A percentile compares a stretch with the other conserved stretches of the same genome.
These are phyloP conservation scores for Auxenochlorella pyrenoidosa DNA, from an alignment of 139 green algal genomes.

Conservation along the genomic window DNA sequence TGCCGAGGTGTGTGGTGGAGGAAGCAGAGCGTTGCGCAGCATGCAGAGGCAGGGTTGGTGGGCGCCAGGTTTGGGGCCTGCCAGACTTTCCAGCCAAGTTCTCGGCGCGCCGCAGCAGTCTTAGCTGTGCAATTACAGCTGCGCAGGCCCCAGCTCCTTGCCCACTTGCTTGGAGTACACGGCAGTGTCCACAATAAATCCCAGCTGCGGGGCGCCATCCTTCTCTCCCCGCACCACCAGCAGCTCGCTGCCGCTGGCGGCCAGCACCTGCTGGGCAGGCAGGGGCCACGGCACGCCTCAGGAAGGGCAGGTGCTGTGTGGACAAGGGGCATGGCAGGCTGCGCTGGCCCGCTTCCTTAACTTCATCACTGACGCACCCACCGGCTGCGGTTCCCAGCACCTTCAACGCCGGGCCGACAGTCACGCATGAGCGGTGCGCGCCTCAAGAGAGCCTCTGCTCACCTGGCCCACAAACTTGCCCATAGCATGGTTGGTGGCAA, in stretches of 20 bases:
- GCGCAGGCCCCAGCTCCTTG: neutral
- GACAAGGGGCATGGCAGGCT: too few relatives aligned
- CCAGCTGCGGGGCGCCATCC: slow-evolving; percentile 5
- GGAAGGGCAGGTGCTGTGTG: neutral
- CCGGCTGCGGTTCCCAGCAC: neutral
- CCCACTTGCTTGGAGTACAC: slow-evolving; percentile 70
- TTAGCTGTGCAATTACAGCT: too few relatives aligned
- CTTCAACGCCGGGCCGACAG: neutral
- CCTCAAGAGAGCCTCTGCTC: too few relatives aligned
- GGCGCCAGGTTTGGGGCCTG: neutral
- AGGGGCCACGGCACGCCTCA: neutral
- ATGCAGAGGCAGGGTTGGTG: too few relatives aligned
- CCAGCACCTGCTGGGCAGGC: slow-evolving; percentile 31
- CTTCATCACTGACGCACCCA: too few relatives aligned
- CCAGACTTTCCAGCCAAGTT: too few relatives aligned
- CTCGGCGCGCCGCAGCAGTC: too few relatives aligned
- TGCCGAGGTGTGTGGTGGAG: too few relatives aligned
- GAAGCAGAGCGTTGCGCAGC: too few relatives aligned
- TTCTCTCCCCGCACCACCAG: slow-evolving; percentile 39
- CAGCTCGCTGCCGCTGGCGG: slow-evolving; percentile 32
- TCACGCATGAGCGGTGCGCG: too few relatives aligned
- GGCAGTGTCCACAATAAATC: slow-evolving; percentile 72
- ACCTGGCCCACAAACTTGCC: slow-evolving; percentile 58
- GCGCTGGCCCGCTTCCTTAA: too few relatives aligned
- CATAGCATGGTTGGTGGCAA: slow-evolving; percentile 65